Percentiles rank a stretch among this genome's conserved stretches.
Evolutionary conservation across 2,329 filamentous ascomycete genomes (phyloP).

Genomic region (Colletotrichum sp.): DNA sequence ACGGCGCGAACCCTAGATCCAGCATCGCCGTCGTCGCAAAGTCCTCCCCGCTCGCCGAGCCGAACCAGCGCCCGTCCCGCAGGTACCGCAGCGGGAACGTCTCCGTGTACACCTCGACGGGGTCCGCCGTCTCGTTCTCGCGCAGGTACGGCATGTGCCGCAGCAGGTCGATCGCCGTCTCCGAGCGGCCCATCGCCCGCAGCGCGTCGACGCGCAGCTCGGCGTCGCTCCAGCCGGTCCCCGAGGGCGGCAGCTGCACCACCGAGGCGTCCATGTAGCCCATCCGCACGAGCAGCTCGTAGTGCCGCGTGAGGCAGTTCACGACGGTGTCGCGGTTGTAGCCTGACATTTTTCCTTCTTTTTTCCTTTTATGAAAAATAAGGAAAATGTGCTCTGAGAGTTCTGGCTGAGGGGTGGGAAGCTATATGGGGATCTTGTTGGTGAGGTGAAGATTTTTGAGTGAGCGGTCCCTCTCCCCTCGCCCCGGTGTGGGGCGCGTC

Average conservation of each 20-base stretch:
- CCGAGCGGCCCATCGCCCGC: constrained; percentile 21
- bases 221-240: constrained; percentile 13
- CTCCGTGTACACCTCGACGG: constrained; percentile 15
- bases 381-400: background rate
- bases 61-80: constrained; percentile 18
- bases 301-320: constrained; percentile 16
- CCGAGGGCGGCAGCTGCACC: constrained; percentile 1
- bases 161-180: constrained; percentile 14
- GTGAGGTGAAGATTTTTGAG: constrained; percentile 1
- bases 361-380: background rate
- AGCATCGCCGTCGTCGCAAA: constrained; percentile 4
- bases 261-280: constrained; percentile 7
- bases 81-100: constrained; percentile 18
- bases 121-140: constrained; percentile 11
- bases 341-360: background rate
- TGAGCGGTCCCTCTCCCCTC: background rate
- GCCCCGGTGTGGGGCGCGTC: constrained; percentile 7
- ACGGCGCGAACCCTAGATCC: constrained; percentile 18
- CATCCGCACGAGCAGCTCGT: constrained; percentile 18
- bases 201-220: constrained; percentile 19
- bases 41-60: background rate
- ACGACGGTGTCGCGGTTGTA: constrained; percentile 9
- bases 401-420: background rate
- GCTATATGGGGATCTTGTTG: background rate
- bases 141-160: constrained; percentile 16